phyloP scores from a whole-genome alignment of 495 filamentous ascomycete species.

The Talaromyces ruber region DNA sequence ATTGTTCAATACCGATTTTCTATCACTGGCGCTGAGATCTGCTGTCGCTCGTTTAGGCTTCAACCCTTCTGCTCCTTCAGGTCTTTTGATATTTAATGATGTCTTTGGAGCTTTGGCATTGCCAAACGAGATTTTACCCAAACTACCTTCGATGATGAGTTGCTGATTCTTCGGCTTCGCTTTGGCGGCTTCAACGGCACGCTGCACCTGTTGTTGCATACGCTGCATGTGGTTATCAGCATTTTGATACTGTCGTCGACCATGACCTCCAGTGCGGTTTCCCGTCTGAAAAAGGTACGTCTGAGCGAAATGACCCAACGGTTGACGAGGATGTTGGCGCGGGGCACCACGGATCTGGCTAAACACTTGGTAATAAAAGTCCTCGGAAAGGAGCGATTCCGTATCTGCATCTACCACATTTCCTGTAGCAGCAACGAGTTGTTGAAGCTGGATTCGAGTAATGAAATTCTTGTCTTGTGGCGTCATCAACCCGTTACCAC shows the following conservation, averaged over 20 bases:
- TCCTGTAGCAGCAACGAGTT: slow-evolving; percentile 85
- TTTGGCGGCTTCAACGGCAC: slow-evolving; percentile 94
- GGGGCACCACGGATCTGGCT: slow-evolving; percentile 85
- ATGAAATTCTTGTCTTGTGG: slow-evolving; percentile 99
- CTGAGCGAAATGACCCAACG: slow-evolving; percentile 90
- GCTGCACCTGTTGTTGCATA: slow-evolving; percentile 98
- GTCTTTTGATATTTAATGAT: slow-evolving; percentile 86
- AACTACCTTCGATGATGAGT: slow-evolving; percentile 93
- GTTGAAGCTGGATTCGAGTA: slow-evolving; percentile 93
- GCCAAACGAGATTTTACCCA: slow-evolving; percentile 98
- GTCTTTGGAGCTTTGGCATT: slow-evolving; percentile 96
- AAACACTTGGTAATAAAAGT: slow-evolving; percentile 98
- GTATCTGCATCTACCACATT: slow-evolving; percentile 71
- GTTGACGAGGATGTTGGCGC: slow-evolving; percentile 80
- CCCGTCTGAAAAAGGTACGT: slow-evolving; percentile 95
- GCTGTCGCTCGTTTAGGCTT: slow-evolving; percentile 34
- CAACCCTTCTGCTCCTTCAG: slow-evolving; percentile 54
- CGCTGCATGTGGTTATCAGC: slow-evolving; percentile 97
- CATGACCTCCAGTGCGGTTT: slow-evolving; percentile 57
- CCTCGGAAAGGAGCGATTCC: slow-evolving; percentile 73
- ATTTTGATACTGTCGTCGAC: slow-evolving; percentile 57
- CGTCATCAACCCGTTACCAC: slow-evolving; percentile 96
- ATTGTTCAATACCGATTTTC: slow-evolving; percentile 71
- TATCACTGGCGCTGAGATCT: slow-evolving; percentile 53
- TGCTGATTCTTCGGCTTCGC: slow-evolving; percentile 96